A percentile compares a stretch with the other conserved stretches of the same genome.
These are phyloP conservation scores for Colletotrichum sp. DNA, from an alignment of 2,329 filamentous ascomycete species.

Conservation along the genomic window DNA sequence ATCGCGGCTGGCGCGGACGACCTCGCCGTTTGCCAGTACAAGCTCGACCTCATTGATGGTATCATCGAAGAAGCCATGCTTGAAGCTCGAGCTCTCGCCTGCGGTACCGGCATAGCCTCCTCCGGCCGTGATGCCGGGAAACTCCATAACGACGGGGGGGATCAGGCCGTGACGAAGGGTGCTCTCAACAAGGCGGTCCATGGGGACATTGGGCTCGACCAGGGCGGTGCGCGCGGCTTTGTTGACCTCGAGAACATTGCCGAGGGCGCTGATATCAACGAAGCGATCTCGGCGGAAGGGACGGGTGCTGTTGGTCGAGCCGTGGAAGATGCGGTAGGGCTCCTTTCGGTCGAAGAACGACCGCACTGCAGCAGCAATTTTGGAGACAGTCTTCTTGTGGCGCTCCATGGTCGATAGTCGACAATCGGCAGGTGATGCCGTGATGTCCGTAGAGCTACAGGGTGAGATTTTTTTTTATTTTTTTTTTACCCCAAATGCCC, in stretches of 20 bases:
- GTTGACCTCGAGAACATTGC: conserved; percentile 70
- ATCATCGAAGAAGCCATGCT: conserved; percentile 74
- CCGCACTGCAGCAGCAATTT: conserved; percentile 53
- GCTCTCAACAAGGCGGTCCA: conserved; percentile 72
- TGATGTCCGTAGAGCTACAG: not conserved
- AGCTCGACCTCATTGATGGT: conserved; percentile 71
- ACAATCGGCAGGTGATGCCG: not conserved
- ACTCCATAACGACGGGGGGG: conserved; percentile 78
- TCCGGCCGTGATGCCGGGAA: conserved; percentile 76
- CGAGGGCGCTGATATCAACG: conserved; percentile 71
- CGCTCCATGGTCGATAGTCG: conserved; percentile 47
- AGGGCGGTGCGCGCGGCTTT: conserved; percentile 59
- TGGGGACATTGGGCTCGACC: conserved; percentile 78
- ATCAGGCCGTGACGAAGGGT: conserved; percentile 71
- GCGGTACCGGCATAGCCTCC: conserved; percentile 75
- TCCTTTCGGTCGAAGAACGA: conserved; percentile 51
- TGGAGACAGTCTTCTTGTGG: conserved; percentile 52
- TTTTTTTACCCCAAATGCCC: not conserved
- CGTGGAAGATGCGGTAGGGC: conserved; percentile 79
- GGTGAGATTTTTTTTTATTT: not conserved
- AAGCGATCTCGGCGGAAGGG: conserved; percentile 49
- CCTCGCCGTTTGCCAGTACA: conserved; percentile 69
- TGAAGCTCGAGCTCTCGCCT: conserved; percentile 74
- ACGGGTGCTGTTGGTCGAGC: conserved; percentile 77
- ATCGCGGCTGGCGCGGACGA: conserved; percentile 56